Evolutionary conservation across 1,284 basidiomycete species (phyloP), one percentile per base, ranked within the genome.

Genomic region (Neolentinus lepideus): DNA sequence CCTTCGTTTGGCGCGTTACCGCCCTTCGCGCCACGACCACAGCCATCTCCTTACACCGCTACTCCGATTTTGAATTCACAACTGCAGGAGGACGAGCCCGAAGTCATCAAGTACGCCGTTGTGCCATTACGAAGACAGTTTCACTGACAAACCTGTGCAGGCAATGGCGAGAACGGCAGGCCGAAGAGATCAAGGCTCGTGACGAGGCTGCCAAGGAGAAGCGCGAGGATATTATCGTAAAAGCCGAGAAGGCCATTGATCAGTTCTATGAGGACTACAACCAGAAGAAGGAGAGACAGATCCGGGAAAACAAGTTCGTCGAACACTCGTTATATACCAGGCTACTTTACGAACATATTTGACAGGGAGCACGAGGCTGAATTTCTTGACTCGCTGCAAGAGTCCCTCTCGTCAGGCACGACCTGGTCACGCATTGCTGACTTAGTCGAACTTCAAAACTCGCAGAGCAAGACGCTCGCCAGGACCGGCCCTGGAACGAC

Each of bases 201-300:
- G 95, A 84, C 68, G 92, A 91, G 62, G 83, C 80, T 51, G 89
- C 90, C 36, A 85, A 87, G 69, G 79, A 78, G 51, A 88, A 85
- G 70, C 87, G 90, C 63, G 89, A 92, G 63, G 93, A 96, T 66
- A 92, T 88, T 51, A 86, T 94, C 63, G 80, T 83, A 53, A 91
- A 88, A 69, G 97, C 97, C 21, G 94, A 98, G 70, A 84, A 87
- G 64, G 81, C 90, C 27, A 98, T 99, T 62, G 97, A 99, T 73
- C 83, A 90, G 66, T 99, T 98, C 71, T 99, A 99, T 71, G 92
- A 94, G 67, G 86, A 92, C 56, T 98, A 99, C 71, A 85, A 94
- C 56, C 78, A 81, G 60, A 90, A 92, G 76, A 98, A 97, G 77
- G 93, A 96, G 75, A 85, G 85, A 68, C 90, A 86, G 66, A 98